These are phyloP conservation scores for Tuber aestivum DNA, from an alignment of 495 filamentous ascomycete species.

Conservation along the genomic window DNA sequence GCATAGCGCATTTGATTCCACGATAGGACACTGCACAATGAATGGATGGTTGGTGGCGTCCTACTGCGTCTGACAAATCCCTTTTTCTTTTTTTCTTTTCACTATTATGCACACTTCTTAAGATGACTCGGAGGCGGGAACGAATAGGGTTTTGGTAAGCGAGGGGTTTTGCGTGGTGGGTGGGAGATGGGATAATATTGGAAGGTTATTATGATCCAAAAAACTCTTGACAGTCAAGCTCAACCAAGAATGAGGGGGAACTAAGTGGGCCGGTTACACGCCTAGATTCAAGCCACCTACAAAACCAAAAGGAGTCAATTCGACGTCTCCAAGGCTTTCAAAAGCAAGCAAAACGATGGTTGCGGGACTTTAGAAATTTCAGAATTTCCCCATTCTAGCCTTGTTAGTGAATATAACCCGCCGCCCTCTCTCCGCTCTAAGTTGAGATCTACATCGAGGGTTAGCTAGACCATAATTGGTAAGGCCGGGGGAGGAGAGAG, in stretches of 20 bases:
- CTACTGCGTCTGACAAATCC: background rate
- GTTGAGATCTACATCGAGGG: background rate
- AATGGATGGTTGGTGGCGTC: background rate
- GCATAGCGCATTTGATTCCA: background rate
- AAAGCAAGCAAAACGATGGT: background rate
- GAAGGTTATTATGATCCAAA: background rate
- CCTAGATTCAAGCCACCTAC: background rate
- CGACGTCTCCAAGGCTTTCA: background rate
- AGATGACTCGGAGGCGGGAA: background rate
- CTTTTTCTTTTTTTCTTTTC: background rate
- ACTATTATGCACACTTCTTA: background rate
- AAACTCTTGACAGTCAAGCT: background rate
- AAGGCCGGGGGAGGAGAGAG: background rate
- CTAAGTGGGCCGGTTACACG: background rate
- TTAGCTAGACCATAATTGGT: background rate
- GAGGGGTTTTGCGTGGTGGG: background rate
- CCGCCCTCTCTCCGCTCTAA: background rate
- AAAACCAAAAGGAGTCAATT: background rate
- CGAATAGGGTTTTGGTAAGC: background rate
- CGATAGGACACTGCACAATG: background rate
- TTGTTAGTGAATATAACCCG: background rate
- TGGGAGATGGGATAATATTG: background rate
- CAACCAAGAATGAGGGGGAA: background rate
- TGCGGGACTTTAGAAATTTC: background rate
- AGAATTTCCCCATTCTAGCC: background rate